Evolutionary conservation across 441 rosid species (phyloP).

Genomic region (Gossypium aridum): DNA sequence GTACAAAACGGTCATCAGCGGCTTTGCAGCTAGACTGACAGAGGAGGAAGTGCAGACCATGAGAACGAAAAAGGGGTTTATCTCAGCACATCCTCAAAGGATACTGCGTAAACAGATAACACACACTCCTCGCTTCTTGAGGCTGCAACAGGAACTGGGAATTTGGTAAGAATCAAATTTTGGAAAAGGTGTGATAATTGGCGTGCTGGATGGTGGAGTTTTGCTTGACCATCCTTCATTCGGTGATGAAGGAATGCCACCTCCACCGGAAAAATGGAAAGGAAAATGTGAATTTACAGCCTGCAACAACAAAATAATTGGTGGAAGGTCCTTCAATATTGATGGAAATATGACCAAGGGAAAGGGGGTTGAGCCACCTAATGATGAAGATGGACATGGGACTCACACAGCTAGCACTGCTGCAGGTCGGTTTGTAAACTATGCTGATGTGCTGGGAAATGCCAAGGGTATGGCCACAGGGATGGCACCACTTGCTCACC

Average conservation of each 20-base stretch:
- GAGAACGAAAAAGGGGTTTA: slow-evolving; percentile 29
- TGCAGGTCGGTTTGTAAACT: slow-evolving; percentile 16
- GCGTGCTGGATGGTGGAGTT: slow-evolving; percentile 37
- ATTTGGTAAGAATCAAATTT: slow-evolving; percentile 27
- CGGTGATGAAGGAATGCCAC: slow-evolving; percentile 28
- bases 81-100: slow-evolving; percentile 25
- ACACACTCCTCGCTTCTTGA: slow-evolving; percentile 32
- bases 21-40: slow-evolving; percentile 39
- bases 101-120: slow-evolving; percentile 24
- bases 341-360: not conserved
- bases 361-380: slow-evolving; percentile 5
- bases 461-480: slow-evolving; percentile 6
- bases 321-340: slow-evolving; percentile 31
- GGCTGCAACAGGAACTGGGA: slow-evolving; percentile 24
- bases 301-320: slow-evolving; percentile 44
- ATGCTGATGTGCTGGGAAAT: slow-evolving; percentile 18
- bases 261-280: slow-evolving; percentile 36
- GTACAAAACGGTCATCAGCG: slow-evolving; percentile 28
- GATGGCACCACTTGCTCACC: slow-evolving; percentile 36
- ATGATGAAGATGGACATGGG: slow-evolving; percentile 36
- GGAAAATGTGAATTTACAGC: slow-evolving; percentile 31
- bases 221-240: slow-evolving; percentile 41
- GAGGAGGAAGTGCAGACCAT: slow-evolving; percentile 26
- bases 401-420: slow-evolving; percentile 42
- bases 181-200: slow-evolving; percentile 40